Evolutionary conservation across 2,329 filamentous ascomycete genomes (phyloP).

Genomic region (Talaromyces sp.): DNA sequence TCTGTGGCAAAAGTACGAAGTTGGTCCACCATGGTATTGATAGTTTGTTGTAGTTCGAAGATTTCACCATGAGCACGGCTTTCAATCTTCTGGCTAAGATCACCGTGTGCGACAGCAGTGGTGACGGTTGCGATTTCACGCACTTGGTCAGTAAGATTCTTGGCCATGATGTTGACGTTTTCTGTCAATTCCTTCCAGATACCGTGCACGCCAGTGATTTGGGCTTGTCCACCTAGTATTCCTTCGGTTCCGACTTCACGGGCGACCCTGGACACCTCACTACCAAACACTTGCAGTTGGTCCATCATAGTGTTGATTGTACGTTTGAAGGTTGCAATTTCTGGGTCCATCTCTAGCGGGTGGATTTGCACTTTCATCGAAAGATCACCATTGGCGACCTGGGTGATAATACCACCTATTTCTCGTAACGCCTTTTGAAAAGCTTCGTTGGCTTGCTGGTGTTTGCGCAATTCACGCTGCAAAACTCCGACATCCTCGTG

Average conservation of each 20-base stretch:
- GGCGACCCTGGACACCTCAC: slow-evolving; percentile 84
- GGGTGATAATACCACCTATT: slow-evolving; percentile 95
- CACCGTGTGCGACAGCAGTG: slow-evolving; percentile 71
- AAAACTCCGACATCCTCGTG: slow-evolving; percentile 82
- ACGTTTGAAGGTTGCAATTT: slow-evolving; percentile 90
- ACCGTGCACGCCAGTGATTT: slow-evolving; percentile 82
- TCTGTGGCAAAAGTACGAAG: slow-evolving; percentile 75
- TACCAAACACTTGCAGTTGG: slow-evolving; percentile 86
- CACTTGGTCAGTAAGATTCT: slow-evolving; percentile 73
- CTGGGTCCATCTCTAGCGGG: slow-evolving; percentile 87
- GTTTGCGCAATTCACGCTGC: slow-evolving; percentile 91
- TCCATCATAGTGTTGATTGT: slow-evolving; percentile 98
- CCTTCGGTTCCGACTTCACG: slow-evolving; percentile 91
- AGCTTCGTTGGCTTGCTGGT: slow-evolving; percentile 95
- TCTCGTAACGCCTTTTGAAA: slow-evolving; percentile 97
- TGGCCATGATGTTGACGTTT: slow-evolving; percentile 75
- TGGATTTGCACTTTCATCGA: slow-evolving; percentile 93
- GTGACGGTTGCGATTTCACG: slow-evolving; percentile 78
- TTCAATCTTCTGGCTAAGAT: slow-evolving; percentile 74
- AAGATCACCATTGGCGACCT: slow-evolving; percentile 85
- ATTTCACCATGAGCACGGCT: slow-evolving; percentile 73
- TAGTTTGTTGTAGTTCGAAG: slow-evolving; percentile 72
- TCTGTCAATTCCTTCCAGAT: slow-evolving; percentile 92
- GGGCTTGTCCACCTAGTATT: slow-evolving; percentile 81
- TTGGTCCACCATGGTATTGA: slow-evolving; percentile 83